These are phyloP conservation scores for Penicillium fimorum DNA, from an alignment of 495 filamentous ascomycete species.

Conservation along the genomic window DNA sequence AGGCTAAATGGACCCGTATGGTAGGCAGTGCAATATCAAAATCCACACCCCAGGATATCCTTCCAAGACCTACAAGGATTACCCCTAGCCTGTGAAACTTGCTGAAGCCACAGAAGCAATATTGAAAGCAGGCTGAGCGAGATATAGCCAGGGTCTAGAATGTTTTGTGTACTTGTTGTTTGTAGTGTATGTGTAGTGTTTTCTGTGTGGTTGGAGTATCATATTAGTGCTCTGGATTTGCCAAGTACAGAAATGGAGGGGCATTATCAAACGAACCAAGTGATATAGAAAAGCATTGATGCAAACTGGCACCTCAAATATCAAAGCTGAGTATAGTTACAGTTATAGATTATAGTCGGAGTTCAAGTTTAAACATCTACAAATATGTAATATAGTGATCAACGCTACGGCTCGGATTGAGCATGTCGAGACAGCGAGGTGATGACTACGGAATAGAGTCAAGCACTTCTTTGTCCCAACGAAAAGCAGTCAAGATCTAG, in stretches of 20 bases:
- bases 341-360: background rate
- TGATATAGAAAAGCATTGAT: background rate
- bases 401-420: background rate
- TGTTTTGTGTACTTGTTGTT: background rate
- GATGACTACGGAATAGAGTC: background rate
- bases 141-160: background rate
- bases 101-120: background rate
- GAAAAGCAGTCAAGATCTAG: background rate
- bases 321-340: background rate
- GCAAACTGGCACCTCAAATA: background rate
- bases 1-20: conserved; percentile 1
- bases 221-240: background rate
- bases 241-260: background rate
- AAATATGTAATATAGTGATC: background rate
- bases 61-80: conserved; percentile 2
- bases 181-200: background rate
- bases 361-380: background rate
- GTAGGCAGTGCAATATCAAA: background rate
- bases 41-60: conserved; percentile 1
- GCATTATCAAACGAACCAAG: background rate
- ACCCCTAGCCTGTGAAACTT: background rate
- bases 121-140: background rate
- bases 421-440: background rate
- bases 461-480: background rate
- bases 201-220: background rate